Conservation (phyloP, 805 yeast genomes). For the Aciculoconidium aculeatum region DNA sequence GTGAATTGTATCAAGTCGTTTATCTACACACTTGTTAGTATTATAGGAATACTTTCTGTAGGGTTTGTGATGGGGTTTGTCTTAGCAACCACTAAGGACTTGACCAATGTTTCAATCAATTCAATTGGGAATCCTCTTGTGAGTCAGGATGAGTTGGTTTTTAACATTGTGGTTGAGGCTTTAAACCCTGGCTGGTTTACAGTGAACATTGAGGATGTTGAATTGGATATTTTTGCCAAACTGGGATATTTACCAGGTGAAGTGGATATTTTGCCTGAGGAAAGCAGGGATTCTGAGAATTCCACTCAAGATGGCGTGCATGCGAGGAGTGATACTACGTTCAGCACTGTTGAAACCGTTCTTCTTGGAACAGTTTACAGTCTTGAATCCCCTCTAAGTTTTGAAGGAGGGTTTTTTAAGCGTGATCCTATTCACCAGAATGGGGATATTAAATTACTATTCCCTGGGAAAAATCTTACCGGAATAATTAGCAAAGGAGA, state of each 20-base stretch:
- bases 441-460: conserved; percentile 64
- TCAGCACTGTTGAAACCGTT: conserved; percentile 51
- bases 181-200: conserved; percentile 83
- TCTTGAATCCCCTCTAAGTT: conserved; percentile 68
- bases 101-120: conserved; percentile 57
- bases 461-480: conserved; percentile 58
- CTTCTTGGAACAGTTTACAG: conserved; percentile 62
- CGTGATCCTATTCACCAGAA: conserved; percentile 52
- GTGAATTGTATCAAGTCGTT: conserved; percentile 24
- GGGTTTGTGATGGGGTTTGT: conserved; percentile 83
- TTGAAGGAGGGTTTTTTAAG: conserved; percentile 73
- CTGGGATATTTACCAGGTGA: conserved; percentile 41
- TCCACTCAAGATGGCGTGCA: neutral
- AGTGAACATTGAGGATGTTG: conserved; percentile 56
- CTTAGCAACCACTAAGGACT: conserved; percentile 79
- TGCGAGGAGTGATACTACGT: no score
- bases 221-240: conserved; percentile 81
- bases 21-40: conserved; percentile 39
- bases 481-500: conserved; percentile 7
- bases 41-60: conserved; percentile 49
- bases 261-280: no score
- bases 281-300: neutral
- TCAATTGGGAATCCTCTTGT: conserved; percentile 68
- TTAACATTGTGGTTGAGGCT: conserved; percentile 72
- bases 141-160: conserved; percentile 78